Evolutionary conservation across 2,329 filamentous ascomycete species (phyloP).

Genomic region (Fusarium incarnatum): DNA sequence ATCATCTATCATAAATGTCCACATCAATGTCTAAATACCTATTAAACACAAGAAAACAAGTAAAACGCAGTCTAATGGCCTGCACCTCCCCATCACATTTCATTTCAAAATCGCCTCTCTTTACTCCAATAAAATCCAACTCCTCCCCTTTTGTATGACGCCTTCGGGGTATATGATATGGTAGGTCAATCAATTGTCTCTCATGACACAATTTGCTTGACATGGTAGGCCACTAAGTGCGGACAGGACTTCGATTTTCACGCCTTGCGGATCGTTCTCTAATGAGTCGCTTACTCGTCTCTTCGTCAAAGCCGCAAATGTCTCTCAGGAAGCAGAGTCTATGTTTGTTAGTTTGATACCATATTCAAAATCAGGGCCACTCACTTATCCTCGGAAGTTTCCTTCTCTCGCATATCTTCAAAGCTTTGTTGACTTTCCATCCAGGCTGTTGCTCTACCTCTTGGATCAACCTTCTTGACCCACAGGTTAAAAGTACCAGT

Average conservation of each 20-base stretch:
- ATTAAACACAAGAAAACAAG: slow-evolving; percentile 31
- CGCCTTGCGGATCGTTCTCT: slow-evolving; percentile 53
- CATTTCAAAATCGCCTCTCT: slow-evolving; percentile 23
- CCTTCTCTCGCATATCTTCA: slow-evolving; percentile 74
- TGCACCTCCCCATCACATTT: slow-evolving; percentile 21
- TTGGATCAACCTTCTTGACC: slow-evolving; percentile 82
- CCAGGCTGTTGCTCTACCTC: slow-evolving; percentile 74
- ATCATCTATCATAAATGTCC: slow-evolving; percentile 42
- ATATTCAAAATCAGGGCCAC: slow-evolving; percentile 49
- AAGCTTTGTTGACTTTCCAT: slow-evolving; percentile 81
- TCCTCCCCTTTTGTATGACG: slow-evolving; percentile 3
- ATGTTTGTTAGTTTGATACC: slow-evolving; percentile 32
- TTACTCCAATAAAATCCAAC: slow-evolving; percentile 37
- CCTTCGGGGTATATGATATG: slow-evolving; percentile 7
- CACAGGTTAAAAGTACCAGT: slow-evolving; percentile 85
- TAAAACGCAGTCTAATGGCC: slow-evolving; percentile 31
- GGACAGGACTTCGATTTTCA: slow-evolving; percentile 45
- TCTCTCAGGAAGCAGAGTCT: slow-evolving; percentile 65
- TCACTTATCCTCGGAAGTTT: slow-evolving; percentile 82
- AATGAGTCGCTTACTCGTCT: slow-evolving; percentile 62
- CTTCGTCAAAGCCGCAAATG: slow-evolving; percentile 65
- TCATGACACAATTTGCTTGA: neutral
- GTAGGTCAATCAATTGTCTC: slow-evolving; percentile 7
- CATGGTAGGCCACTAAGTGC: slow-evolving; percentile 21
- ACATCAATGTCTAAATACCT: slow-evolving; percentile 41